Percentiles rank a stretch among this genome's conserved stretches.
Conservation (phyloP, 176 grass and related monocot genomes). For the Musa itinerans region DNA sequence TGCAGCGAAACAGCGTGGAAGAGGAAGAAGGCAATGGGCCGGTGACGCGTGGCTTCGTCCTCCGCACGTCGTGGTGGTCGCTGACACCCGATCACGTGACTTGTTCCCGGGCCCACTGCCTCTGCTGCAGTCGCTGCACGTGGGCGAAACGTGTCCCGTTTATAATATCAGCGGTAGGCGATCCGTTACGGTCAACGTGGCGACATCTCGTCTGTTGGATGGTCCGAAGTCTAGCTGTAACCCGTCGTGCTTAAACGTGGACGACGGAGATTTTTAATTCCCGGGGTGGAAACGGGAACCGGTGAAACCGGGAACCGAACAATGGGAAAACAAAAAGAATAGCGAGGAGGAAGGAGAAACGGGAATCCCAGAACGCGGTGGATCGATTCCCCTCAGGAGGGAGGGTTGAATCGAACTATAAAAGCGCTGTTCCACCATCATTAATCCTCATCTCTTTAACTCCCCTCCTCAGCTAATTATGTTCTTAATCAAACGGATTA, state of each 20-base stretch:
- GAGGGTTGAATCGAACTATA: constrained; percentile 18
- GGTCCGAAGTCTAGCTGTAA: constrained; percentile 21
- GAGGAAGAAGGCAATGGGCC: too few relatives aligned
- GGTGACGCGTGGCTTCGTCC: too few relatives aligned
- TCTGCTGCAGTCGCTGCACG: too few relatives aligned
- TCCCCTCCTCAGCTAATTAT: neutral
- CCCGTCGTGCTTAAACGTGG: constrained; percentile 32
- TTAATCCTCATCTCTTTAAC: neutral
- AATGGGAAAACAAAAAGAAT: neutral
- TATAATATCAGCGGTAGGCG: too few relatives aligned
- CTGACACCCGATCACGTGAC: too few relatives aligned
- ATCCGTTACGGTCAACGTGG: constrained; percentile 7
- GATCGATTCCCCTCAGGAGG: constrained; percentile 3
- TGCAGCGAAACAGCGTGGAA: too few relatives aligned
- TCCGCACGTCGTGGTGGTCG: too few relatives aligned
- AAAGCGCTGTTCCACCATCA: neutral
- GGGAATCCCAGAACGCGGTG: neutral
- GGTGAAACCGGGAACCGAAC: neutral
- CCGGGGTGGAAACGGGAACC: neutral
- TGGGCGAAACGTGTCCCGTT: too few relatives aligned
- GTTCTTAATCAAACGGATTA: neutral
- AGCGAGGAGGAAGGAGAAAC: neutral
- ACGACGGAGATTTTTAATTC: neutral
- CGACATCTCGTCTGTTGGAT: neutral
- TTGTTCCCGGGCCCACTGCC: too few relatives aligned